Base-by-base conservation (phyloP, 108 stramenopile genomes). In the Skeletonema potamos region DNA sequence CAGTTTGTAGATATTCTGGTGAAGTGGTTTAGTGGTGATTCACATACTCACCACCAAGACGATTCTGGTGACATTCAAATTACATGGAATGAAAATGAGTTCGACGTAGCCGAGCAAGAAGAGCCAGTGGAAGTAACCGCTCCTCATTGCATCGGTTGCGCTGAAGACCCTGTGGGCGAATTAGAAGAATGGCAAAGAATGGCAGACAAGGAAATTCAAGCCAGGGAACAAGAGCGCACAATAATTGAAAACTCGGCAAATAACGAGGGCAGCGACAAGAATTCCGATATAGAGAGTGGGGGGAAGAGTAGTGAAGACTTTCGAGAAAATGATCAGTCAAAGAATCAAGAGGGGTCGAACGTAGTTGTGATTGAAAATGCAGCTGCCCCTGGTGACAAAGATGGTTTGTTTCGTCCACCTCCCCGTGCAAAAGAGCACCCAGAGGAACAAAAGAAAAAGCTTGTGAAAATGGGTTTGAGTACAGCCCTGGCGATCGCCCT, bases 401-500 rank as follows among this genome's bases (percentile, higher is more conserved):
- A 10, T 6, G 27, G 43, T 59, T 7, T 59, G 17, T 46, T 39
- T 37, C 4, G 34, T 43, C 11, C 58, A 12, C 27, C 18, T 17
- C 36, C 58, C 1, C 7, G 0, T 7, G 2, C 27, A 13, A 66
- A 18, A 20, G 55, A 17, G 11, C 57, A 51, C n/a, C 48, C 48
- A 51, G 48, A 51, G 8, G 15, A 24, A 0, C 48, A 79, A 22
- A 59, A 56, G 66, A 79, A 72, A 58, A 64, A 70, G 33, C 82
- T 90, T 18, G 56, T 65, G 29, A 54, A 61, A 29, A 90, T 83
- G 82, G 92, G 93, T 13, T 12, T 92, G 9, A 71, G 73, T 57
- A 91, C 90, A 13, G 94, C 92, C 13, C 34, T 93, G 11, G 88
- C 96, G 28, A 92, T 96, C 62, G 90, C 75, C 17, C 20, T 94